Evolutionary conservation across 2,329 filamentous ascomycete species (phyloP).

Genomic region (Neocucurbitaria cava): DNA sequence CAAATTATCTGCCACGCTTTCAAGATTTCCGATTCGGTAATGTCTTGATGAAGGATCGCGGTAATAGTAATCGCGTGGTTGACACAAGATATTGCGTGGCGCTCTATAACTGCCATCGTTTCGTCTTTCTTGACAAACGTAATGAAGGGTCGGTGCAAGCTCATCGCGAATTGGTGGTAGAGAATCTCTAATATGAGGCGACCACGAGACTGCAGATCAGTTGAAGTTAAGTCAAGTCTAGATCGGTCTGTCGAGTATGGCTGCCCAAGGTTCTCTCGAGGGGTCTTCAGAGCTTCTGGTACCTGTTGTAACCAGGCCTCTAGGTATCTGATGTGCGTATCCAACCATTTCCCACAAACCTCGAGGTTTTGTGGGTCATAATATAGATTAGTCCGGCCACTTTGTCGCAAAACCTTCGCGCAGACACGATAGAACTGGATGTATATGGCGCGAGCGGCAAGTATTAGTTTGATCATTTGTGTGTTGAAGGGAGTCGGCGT

Average conservation of each 20-base stretch:
- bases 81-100: slow-evolving; percentile 19
- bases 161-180: slow-evolving; percentile 33
- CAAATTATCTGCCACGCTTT: slow-evolving; percentile 50
- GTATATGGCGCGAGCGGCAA: slow-evolving; percentile 43
- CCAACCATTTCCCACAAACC: slow-evolving; percentile 41
- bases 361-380: slow-evolving; percentile 41
- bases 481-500: slow-evolving; percentile 43
- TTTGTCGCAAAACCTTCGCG: slow-evolving; percentile 22
- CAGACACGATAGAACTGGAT: slow-evolving; percentile 45
- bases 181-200: slow-evolving; percentile 30
- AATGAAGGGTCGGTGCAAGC: slow-evolving; percentile 35
- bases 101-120: neutral
- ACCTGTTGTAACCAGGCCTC: slow-evolving; percentile 45
- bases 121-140: slow-evolving; percentile 7
- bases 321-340: slow-evolving; percentile 33
- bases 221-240: slow-evolving; percentile 8
- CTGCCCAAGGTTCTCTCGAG: slow-evolving; percentile 13
- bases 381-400: slow-evolving; percentile 30
- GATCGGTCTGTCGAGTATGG: slow-evolving; percentile 25
- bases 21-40: slow-evolving; percentile 13
- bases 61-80: slow-evolving; percentile 31
- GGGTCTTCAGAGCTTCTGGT: slow-evolving; percentile 42
- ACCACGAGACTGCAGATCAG: slow-evolving; percentile 13
- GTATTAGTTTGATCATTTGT: slow-evolving; percentile 46
- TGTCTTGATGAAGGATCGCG: slow-evolving; percentile 25